Conservation (phyloP, 148 eudicot species). For the Arbutus unedo region DNA sequence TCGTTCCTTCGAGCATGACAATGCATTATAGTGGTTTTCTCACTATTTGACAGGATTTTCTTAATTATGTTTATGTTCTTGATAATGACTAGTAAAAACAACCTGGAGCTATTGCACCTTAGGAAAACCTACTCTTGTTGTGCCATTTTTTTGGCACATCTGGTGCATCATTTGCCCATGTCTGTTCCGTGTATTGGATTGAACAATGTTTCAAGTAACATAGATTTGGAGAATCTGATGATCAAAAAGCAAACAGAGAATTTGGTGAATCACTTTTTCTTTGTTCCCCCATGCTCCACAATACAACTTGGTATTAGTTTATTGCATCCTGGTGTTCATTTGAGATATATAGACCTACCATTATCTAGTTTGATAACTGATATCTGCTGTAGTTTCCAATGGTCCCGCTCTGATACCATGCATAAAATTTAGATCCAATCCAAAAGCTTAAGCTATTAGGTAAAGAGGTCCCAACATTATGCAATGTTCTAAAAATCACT, state of each 20-base stretch:
- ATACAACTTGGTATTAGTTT: background rate
- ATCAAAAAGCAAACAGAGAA: background rate
- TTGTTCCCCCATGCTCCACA: background rate
- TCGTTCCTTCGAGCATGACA: background rate
- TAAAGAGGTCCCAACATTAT: no score
- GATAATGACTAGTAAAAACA: background rate
- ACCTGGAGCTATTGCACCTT: background rate
- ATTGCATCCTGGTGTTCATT: background rate
- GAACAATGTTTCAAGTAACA: background rate
- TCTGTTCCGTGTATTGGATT: background rate
- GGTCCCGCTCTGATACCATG: no score
- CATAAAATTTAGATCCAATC: no score
- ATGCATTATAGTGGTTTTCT: background rate
- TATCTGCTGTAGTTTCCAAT: background rate
- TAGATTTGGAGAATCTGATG: background rate
- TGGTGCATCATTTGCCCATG: background rate
- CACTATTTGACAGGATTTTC: background rate
- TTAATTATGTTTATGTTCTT: background rate
- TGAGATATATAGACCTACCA: background rate
- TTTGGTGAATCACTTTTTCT: background rate
- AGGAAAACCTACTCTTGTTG: background rate
- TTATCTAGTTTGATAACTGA: background rate
- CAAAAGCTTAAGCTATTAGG: no score
- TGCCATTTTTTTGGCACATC: background rate
- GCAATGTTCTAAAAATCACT: no score